A percentile compares a stretch with the other conserved stretches of the same genome.
Conservation (phyloP, 768 basidiomycete species). For the Auricularia cornea region DNA sequence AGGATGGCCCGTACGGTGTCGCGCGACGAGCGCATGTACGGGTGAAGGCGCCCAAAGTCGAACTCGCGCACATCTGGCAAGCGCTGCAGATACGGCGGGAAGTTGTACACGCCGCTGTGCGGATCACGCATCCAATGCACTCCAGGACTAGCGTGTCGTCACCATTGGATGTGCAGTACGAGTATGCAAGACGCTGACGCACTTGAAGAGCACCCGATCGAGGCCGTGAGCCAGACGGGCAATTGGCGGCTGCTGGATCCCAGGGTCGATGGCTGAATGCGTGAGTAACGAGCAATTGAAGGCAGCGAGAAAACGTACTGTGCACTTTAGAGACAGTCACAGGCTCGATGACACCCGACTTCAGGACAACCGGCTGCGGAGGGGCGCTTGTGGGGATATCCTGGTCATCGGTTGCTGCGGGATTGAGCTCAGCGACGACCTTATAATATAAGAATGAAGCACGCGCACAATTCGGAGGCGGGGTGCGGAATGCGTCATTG, state of each 20-base stretch:
- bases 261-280: slow-evolving; percentile 35
- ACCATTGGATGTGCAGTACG: background rate
- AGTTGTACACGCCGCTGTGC: slow-evolving; percentile 79
- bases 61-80: slow-evolving; percentile 78
- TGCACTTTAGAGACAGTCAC: too few relatives aligned
- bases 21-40: slow-evolving; percentile 69
- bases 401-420: too few relatives aligned
- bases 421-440: too few relatives aligned
- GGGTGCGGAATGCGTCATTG: too few relatives aligned
- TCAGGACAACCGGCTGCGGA: too few relatives aligned
- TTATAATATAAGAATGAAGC: too few relatives aligned
- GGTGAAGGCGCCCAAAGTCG: slow-evolving; percentile 66
- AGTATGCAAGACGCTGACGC: slow-evolving; percentile 22
- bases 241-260: slow-evolving; percentile 43
- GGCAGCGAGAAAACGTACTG: too few relatives aligned
- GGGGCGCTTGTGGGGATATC: too few relatives aligned
- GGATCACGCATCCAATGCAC: slow-evolving; percentile 88
- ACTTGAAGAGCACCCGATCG: slow-evolving; percentile 72
- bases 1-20: slow-evolving; percentile 46
- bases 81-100: slow-evolving; percentile 56
- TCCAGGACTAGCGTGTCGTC: slow-evolving; percentile 51
- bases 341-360: too few relatives aligned
- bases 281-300: too few relatives aligned
- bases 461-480: too few relatives aligned
- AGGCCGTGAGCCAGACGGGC: slow-evolving; percentile 58